Base-by-base conservation (phyloP, 2,329 filamentous ascomycete genomes). In the Paecilomyces formosus region DNA sequence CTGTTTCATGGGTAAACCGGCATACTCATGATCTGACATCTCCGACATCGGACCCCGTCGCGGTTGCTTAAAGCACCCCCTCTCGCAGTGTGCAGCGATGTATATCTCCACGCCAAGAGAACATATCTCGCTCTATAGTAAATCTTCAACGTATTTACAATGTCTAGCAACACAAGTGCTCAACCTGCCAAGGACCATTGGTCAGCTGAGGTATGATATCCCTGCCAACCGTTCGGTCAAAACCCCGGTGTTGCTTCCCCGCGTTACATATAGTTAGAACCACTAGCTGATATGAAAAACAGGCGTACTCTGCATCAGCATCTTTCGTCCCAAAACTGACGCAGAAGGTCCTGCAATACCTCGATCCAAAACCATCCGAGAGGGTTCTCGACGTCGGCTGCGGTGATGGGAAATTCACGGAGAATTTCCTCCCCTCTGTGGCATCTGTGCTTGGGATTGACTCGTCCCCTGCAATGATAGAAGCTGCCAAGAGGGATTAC, bases 261-360 rank as follows among this genome's bases (percentile, higher is more conserved):
- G 12, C 24, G 9, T 60, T 31, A 12, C n/a, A n/a, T n/a, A n/a
- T n/a, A n/a, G n/a, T n/a, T 62, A 28, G 64, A 63, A 22, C 30
- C 4, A 54, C 28, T 55, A 8, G 15, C 35, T 53, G 5, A 53
- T 62, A 59, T n/a, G 12, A 7, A 9, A 3, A 3, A 11, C 60
- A 85, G 82, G 80, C 79, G 31, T 88, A 88, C 66, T 81, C 85
- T 60, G 75, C 81, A 59, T 81, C 84, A 1, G 85, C 85, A 7
- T 81, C 82, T 0, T 88, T 88, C 64, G 85, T 88, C 8, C 85
- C 85, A 3, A 83, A 85, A 65, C 74, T 88, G 9, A 81, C 85
- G 0, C 78, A 76, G 15, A 86, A 84, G 60, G 77, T 88, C 4
- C 65, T 86, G 11, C 69, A 76, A 53, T 87, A 83, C 79, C 75